These are phyloP conservation scores for Cordyceps cicadae DNA, from an alignment of 2,329 filamentous ascomycete genomes.

Conservation along the genomic window DNA sequence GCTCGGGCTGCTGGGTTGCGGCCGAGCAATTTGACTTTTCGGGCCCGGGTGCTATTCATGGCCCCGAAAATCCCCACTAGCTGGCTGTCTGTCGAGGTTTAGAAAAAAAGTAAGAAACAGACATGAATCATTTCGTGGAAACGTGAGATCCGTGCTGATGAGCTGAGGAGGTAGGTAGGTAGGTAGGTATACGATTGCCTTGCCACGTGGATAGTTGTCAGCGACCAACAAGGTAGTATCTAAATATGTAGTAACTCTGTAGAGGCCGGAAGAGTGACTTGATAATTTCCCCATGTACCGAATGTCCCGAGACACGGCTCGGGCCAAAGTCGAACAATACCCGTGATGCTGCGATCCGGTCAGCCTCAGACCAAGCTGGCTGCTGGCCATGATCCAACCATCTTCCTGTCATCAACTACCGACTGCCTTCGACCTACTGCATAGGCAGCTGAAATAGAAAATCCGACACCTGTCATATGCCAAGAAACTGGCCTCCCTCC, in stretches of 20 bases:
- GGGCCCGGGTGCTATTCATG: background rate
- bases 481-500: background rate
- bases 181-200: background rate
- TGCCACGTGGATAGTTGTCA: background rate
- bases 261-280: too few relatives aligned
- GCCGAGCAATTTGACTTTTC: background rate
- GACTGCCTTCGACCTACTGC: too few relatives aligned
- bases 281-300: background rate
- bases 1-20: background rate
- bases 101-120: background rate
- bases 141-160: background rate
- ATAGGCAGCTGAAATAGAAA: too few relatives aligned
- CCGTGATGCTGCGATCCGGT: background rate
- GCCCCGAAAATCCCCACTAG: background rate
- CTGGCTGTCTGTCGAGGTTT: background rate
- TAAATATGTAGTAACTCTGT: too few relatives aligned
- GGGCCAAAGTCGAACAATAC: too few relatives aligned
- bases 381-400: too few relatives aligned
- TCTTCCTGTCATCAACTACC: too few relatives aligned
- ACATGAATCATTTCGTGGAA: background rate
- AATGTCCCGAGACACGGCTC: background rate
- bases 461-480: background rate
- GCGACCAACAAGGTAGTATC: too few relatives aligned
- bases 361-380: background rate
- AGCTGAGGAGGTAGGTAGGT: too few relatives aligned